Conservation (phyloP, 192 early-diverging fungal genomes). For the Backusella mclennaniae region DNA sequence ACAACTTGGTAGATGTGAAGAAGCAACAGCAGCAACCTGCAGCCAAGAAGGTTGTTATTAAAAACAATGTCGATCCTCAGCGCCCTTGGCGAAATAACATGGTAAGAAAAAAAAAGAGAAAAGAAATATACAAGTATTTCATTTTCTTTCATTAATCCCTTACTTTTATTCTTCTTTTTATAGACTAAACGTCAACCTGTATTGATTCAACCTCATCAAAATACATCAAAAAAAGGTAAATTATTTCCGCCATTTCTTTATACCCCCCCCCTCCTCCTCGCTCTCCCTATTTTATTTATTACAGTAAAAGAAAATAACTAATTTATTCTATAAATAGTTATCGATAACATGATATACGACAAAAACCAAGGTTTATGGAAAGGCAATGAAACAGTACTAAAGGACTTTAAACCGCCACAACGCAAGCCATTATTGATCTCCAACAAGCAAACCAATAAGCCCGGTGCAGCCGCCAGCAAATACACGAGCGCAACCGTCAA, state of each 20-base stretch:
- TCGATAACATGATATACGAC: constrained; percentile 9
- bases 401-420: neutral
- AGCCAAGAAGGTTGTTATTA: neutral
- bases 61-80: neutral
- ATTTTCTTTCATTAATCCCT: neutral
- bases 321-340: neutral
- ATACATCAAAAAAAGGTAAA: constrained; percentile 9
- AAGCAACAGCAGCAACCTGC: neutral
- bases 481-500: neutral
- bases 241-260: neutral
- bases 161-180: neutral
- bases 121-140: neutral
- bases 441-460: neutral
- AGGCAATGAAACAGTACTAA: constrained; percentile 3
- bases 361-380: neutral
- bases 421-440: neutral
- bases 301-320: neutral
- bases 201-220: constrained; percentile 9
- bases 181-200: constrained; percentile 11
- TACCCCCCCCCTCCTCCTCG: neutral
- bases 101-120: neutral
- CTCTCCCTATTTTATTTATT: neutral
- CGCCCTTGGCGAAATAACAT: constrained; percentile 17
- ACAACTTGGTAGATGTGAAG: constrained; percentile 9
- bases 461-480: neutral